Conservation (phyloP, 352 stramenopile genomes). For the Pythium coloratum region DNA sequence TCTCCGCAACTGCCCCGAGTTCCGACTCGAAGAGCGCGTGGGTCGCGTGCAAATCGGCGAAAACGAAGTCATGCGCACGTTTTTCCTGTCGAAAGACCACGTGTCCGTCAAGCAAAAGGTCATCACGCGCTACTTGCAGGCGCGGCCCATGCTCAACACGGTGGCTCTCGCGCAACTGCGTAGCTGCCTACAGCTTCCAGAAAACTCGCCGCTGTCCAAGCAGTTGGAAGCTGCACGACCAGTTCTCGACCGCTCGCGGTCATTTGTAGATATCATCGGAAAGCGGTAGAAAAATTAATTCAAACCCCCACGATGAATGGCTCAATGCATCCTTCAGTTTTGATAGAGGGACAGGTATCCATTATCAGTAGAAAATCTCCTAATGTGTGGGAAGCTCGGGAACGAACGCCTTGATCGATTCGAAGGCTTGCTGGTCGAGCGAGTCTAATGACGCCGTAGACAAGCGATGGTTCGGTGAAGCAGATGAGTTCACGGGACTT, state of each 20-base stretch:
- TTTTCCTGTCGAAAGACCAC: slow-evolving; percentile 49
- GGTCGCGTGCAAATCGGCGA: slow-evolving; percentile 57
- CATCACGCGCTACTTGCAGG: slow-evolving; percentile 48
- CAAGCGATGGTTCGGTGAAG: background rate
- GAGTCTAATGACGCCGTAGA: slow-evolving; percentile 17
- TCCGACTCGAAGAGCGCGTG: slow-evolving; percentile 46
- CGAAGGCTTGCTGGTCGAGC: slow-evolving; percentile 21
- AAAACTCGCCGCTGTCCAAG: slow-evolving; percentile 53
- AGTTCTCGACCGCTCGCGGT: slow-evolving; percentile 29
- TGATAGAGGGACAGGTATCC: background rate
- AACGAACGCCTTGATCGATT: slow-evolving; percentile 13
- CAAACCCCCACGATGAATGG: background rate
- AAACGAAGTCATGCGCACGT: slow-evolving; percentile 52
- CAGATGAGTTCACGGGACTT: background rate
- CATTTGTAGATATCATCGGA: slow-evolving; percentile 50
- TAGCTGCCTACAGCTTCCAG: slow-evolving; percentile 49
- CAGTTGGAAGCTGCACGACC: slow-evolving; percentile 39
- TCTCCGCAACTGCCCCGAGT: slow-evolving; percentile 51
- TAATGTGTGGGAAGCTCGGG: background rate
- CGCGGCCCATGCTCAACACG: slow-evolving; percentile 36
- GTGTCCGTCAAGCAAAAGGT: slow-evolving; percentile 49
- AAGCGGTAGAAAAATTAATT: slow-evolving; percentile 19
- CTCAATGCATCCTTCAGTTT: background rate
- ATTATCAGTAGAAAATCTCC: no score
- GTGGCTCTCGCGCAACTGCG: slow-evolving; percentile 49